Evolutionary conservation across 2,329 filamentous ascomycete genomes (phyloP), one percentile per base, ranked within the genome.

Genomic region (Orbilia ellipsospora): DNA sequence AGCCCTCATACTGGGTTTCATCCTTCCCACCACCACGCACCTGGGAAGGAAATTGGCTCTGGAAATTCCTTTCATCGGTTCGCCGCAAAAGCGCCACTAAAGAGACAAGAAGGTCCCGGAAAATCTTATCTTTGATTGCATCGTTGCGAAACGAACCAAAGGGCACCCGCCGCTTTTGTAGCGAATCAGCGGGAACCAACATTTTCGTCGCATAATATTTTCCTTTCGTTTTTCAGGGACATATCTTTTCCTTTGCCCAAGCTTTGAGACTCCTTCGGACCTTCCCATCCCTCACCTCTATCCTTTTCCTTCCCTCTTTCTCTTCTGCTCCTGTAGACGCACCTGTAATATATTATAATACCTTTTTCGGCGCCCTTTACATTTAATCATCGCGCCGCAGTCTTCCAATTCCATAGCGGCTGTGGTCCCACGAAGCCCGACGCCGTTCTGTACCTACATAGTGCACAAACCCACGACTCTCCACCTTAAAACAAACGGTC

Each of bases 101-200:
- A 68, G 40, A 51, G 51, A 73, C 57, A 54, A 62, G 52, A 61
- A 63, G 45, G 64, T 51, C 36, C 70, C 55, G 28, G 18, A 59
- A 64, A 74, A 74, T 74, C 70, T 74, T 74, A 74, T 74, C 70
- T 74, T 68, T 74, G 70, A 74, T 74, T 74, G 31, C 31, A 36
- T 36, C 57, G 63, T 52, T 67, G 65, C 57, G 44, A 74, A 68
- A 74, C 70, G 63, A 74, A 64, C 23, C 55, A 73, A 70, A 36
- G 69, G 36, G 40, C 62, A 67, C 62, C 48, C 62, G 62, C 59
- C 69, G 56, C 60, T 73, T 55, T 50, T 66, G 69, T 62, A 67
- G 69, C 69, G 69, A 73, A 73, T 73, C 69, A 73, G 69, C 50
- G 50, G 36, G 56, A 42, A 57, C 55, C 56, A 73, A 67, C 69